A percentile compares a stretch with the other conserved stretches of the same genome.
Evolutionary conservation across 345 rosid genomes (phyloP).

Genomic region (Microthlaspi erraticum): DNA sequence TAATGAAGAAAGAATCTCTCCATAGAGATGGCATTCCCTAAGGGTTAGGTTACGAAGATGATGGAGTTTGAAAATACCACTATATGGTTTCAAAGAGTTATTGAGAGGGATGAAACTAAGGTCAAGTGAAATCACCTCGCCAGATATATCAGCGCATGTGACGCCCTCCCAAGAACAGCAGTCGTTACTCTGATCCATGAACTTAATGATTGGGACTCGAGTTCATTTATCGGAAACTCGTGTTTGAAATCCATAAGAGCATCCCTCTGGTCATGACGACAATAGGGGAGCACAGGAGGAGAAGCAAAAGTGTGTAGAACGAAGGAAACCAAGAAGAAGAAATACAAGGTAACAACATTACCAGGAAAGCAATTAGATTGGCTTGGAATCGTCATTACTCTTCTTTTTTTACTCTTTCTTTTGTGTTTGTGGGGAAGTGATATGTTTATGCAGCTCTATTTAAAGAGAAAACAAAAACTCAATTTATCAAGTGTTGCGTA

Average conservation of each 20-base stretch:
- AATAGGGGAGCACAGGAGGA: not conserved
- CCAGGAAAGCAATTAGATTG: not conserved
- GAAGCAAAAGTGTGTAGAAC: constrained; percentile 6
- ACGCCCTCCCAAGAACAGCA: not conserved
- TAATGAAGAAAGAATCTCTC: constrained; percentile 5
- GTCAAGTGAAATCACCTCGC: too few species aligned
- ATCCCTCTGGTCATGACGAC: constrained; percentile 16
- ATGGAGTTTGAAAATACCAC: constrained; percentile 1
- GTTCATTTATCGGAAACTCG: not conserved
- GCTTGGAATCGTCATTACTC: not conserved
- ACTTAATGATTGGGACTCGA: not conserved
- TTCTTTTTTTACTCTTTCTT: not conserved
- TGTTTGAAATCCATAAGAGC: constrained; percentile 25
- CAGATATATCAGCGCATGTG: not conserved
- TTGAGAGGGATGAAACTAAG: too few species aligned
- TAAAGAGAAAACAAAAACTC: too few species aligned
- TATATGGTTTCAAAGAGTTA: not conserved
- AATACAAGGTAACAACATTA: not conserved
- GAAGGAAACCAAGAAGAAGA: not conserved
- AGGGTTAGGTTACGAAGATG: not conserved
- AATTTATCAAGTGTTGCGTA: too few species aligned
- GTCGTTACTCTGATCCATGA: constrained; percentile 15
- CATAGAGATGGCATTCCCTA: not conserved
- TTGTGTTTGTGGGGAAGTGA: not conserved
- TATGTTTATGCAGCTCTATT: too few species aligned